Evolutionary conservation across 139 green algal species (phyloP), one percentile per base, ranked within the genome.

Genomic region (Coelastrella sp.): DNA sequence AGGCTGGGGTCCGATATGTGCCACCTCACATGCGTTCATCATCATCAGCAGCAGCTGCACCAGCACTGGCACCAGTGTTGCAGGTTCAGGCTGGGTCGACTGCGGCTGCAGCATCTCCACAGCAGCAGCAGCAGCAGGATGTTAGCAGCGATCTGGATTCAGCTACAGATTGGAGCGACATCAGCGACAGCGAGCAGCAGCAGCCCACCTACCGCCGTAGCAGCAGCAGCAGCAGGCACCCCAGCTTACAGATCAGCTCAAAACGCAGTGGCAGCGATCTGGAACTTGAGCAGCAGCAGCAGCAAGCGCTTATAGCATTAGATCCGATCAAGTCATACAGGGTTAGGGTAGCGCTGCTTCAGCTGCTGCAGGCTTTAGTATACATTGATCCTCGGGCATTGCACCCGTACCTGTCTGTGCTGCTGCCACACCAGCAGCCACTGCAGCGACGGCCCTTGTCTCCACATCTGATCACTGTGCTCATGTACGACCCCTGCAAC

Each of bases 401-500:
- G 81, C 95, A 97, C 61, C 87, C 83, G 8, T 91, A 94, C 85
- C 96, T 95, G 95, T 80, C 87, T 4, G 75, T 65, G 16, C 82
- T 97, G 85, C 93, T 97, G 85, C 95, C 95, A 13, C 78, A 59
- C 86, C 93, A 78, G 79, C 68, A 79, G 75, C 74, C 74, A 77
- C 87, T 96, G 86, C 91, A 94, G 89, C 66, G 87, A 7, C 76
- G 83, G 65, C 93, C 93, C 5, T 82, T 92, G 47, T 89, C 61
- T 5, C 92, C 93, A 66, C 94, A 89, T 58, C 94, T 95, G 54
- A 58, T 92, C 47, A 97, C 92, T 0, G 78, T 95, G 80, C 87
- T 98, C 86, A 87, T 96, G 89, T 88, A 94, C 22, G 95, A 97
- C 85, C 93, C 95, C 0, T 59, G 91, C 14, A 64, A 79, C 58